These are phyloP conservation scores for Candida maris DNA, from an alignment of 805 yeast species.

Conservation along the genomic window DNA sequence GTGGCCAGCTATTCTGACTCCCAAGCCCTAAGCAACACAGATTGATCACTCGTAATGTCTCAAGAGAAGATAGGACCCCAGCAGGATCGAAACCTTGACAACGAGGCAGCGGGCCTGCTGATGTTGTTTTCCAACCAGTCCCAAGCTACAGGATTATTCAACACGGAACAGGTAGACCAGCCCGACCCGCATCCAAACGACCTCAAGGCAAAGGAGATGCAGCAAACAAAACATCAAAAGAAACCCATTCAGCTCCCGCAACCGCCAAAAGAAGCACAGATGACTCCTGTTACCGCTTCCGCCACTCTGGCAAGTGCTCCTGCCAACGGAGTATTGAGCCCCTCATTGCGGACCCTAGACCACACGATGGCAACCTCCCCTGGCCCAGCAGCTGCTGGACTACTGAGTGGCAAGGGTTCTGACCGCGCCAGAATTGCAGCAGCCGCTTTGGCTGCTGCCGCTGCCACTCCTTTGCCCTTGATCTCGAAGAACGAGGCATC, in stretches of 20 bases:
- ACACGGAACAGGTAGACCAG: too few species aligned
- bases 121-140: conserved; percentile 37
- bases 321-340: conserved; percentile 13
- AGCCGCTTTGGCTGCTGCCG: conserved; percentile 80
- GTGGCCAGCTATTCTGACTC: too few species aligned
- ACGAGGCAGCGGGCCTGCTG: conserved; percentile 37
- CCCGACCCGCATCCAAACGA: too few species aligned
- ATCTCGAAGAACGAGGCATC: conserved; percentile 14
- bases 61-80: conserved; percentile 4
- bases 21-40: too few species aligned
- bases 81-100: conserved; percentile 24
- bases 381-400: conserved; percentile 37
- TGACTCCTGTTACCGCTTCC: conserved; percentile 11
- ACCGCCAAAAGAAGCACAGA: conserved; percentile 4
- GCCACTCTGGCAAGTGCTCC: conserved; percentile 6
- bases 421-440: conserved; percentile 70
- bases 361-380: conserved; percentile 31
- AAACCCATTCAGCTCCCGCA: conserved; percentile 1
- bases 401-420: conserved; percentile 29
- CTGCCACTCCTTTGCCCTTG: conserved; percentile 67
- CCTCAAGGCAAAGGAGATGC: too few species aligned
- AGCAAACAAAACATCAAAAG: background rate
- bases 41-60: conserved; percentile 1
- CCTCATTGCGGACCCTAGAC: conserved; percentile 16
- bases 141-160: conserved; percentile 5